These are phyloP conservation scores for Pyrenophora teres DNA, from an alignment of 2,329 filamentous ascomycete genomes.

Conservation along the genomic window DNA sequence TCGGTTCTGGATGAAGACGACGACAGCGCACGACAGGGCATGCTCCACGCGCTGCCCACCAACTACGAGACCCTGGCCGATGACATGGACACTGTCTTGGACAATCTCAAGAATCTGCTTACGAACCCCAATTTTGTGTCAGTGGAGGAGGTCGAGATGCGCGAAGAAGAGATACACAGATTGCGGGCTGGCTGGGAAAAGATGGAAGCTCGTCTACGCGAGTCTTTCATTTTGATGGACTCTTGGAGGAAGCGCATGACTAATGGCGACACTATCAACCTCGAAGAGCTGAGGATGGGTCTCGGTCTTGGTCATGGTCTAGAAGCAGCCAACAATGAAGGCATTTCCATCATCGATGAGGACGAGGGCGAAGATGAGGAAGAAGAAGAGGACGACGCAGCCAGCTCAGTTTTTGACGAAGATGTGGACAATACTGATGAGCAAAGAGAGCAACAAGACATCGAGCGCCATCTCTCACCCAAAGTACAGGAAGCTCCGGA, in stretches of 20 bases:
- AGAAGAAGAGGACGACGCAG: constrained; percentile 24
- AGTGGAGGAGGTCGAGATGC: constrained; percentile 89
- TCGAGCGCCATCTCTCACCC: constrained; percentile 30
- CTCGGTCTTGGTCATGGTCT: constrained; percentile 59
- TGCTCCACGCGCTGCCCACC: constrained; percentile 56
- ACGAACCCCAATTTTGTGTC: constrained; percentile 97
- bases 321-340: constrained; percentile 36
- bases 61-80: constrained; percentile 70
- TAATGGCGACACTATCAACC: constrained; percentile 68
- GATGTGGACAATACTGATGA: constrained; percentile 29
- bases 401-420: constrained; percentile 40
- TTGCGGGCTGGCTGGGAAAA: constrained; percentile 87
- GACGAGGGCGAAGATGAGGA: constrained; percentile 25
- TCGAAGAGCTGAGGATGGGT: constrained; percentile 65
- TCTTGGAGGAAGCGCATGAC: constrained; percentile 86
- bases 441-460: constrained; percentile 2
- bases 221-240: constrained; percentile 88
- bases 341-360: constrained; percentile 35
- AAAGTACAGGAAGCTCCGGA: constrained; percentile 24
- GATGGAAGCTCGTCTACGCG: constrained; percentile 89
- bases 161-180: constrained; percentile 86
- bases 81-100: constrained; percentile 77
- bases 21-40: constrained; percentile 38
- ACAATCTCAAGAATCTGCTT: constrained; percentile 79
- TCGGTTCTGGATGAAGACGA: constrained; percentile 38